These are phyloP conservation scores for Camellia granthamiana DNA, from an alignment of 148 eudicot genomes.

Conservation along the genomic window DNA sequence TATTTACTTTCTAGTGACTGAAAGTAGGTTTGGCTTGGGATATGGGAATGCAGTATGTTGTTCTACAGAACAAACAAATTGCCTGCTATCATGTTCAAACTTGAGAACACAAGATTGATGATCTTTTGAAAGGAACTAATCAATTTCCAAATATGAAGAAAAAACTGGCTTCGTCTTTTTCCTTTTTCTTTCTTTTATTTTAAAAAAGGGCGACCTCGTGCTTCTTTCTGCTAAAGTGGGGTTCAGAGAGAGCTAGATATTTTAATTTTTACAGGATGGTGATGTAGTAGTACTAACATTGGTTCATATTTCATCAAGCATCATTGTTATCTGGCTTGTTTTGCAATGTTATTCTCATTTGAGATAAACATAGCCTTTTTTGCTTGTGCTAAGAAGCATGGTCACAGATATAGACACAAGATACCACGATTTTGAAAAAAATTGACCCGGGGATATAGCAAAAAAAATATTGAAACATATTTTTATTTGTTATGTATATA, in stretches of 20 bases:
- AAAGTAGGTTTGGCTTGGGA: background rate
- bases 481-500: no score
- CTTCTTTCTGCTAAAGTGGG: no score
- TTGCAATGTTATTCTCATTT: background rate
- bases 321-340: background rate
- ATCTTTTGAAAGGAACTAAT: background rate
- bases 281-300: no score
- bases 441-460: no score
- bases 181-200: background rate
- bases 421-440: no score
- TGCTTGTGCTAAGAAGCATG: no score
- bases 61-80: background rate
- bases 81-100: background rate
- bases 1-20: background rate
- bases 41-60: background rate
- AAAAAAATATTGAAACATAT: no score
- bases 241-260: no score
- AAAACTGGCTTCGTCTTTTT: background rate
- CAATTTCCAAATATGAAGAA: background rate
- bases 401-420: no score
- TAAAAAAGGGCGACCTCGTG: no score
- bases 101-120: background rate
- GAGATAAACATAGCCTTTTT: background rate
- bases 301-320: background rate
- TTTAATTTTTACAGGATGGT: no score